Evolutionary conservation across 257 asterid species (phyloP).

Genomic region (Rubia yunnanensis): DNA sequence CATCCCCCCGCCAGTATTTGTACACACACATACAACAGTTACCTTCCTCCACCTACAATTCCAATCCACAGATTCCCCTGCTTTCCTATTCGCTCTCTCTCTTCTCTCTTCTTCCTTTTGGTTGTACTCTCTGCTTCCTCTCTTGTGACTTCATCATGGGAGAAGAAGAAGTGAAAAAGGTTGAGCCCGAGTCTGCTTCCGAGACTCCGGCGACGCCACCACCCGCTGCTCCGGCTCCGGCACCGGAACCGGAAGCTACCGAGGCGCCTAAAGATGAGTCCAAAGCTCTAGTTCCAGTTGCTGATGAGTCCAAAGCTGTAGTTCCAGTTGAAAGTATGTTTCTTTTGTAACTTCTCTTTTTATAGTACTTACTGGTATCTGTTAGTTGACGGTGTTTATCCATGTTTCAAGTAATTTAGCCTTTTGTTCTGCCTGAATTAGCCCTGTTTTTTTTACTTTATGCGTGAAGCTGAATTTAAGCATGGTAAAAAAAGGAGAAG

Average conservation of each 20-base stretch:
- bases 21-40: conserved; percentile 8
- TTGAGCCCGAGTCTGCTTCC: conserved; percentile 17
- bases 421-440: background rate
- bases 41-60: conserved; percentile 9
- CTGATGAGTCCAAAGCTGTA: conserved; percentile 73
- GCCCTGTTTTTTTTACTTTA: too few relatives aligned
- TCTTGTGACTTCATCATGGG: conserved; percentile 5
- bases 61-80: conserved; percentile 3
- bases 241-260: conserved; percentile 7
- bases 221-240: conserved; percentile 13
- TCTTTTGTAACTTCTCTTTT: background rate
- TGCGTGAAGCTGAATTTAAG: background rate
- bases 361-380: background rate
- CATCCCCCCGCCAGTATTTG: background rate
- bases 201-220: conserved; percentile 13
- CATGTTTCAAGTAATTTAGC: background rate
- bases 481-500: background rate
- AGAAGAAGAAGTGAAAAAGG: conserved; percentile 22
- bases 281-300: conserved; percentile 37
- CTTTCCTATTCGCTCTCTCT: background rate
- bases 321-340: conserved; percentile 43
- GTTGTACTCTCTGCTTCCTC: background rate
- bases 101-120: background rate
- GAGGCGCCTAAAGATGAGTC: conserved; percentile 44
- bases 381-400: background rate